These are phyloP conservation scores for Pseudopithomyces chartarum DNA, from an alignment of 2,329 filamentous ascomycete genomes.

Conservation along the genomic window DNA sequence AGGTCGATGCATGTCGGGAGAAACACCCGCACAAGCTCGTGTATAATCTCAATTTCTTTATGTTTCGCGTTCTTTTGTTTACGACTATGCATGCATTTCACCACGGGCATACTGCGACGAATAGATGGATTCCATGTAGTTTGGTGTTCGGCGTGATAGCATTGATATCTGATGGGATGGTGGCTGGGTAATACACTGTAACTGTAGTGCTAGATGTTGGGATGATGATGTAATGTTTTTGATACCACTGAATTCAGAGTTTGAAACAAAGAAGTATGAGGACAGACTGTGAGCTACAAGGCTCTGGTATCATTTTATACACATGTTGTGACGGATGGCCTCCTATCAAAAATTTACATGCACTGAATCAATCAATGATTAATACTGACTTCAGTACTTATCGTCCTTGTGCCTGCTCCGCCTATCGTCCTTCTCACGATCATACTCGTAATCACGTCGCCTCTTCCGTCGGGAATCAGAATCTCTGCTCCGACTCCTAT, in stretches of 20 bases:
- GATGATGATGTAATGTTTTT: background rate
- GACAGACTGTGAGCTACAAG: background rate
- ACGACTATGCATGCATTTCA: constrained; percentile 1
- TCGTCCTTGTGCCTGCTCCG: constrained; percentile 18
- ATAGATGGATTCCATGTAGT: constrained; percentile 2
- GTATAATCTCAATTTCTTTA: too few species aligned
- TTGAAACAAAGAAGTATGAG: too few species aligned
- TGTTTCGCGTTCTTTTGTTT: background rate
- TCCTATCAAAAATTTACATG: too few species aligned
- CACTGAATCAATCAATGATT: too few species aligned
- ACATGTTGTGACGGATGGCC: too few species aligned
- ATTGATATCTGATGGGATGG: constrained; percentile 1
- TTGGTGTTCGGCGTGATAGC: background rate
- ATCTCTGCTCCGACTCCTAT: constrained; percentile 17
- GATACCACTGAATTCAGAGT: too few species aligned
- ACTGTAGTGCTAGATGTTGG: constrained; percentile 2
- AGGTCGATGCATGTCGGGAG: too few species aligned
- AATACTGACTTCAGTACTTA: background rate
- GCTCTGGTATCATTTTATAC: background rate
- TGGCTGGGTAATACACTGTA: constrained; percentile 3
- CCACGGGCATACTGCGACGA: constrained; percentile 1
- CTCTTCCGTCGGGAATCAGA: constrained; percentile 30
- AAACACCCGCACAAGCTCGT: too few species aligned
- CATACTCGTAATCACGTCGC: constrained; percentile 25
- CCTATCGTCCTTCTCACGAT: constrained; percentile 27